Percentiles rank a stretch among this genome's conserved stretches.
Conservation (phyloP, 2,329 filamentous ascomycete genomes). For the Aspergillus aculeatus region DNA sequence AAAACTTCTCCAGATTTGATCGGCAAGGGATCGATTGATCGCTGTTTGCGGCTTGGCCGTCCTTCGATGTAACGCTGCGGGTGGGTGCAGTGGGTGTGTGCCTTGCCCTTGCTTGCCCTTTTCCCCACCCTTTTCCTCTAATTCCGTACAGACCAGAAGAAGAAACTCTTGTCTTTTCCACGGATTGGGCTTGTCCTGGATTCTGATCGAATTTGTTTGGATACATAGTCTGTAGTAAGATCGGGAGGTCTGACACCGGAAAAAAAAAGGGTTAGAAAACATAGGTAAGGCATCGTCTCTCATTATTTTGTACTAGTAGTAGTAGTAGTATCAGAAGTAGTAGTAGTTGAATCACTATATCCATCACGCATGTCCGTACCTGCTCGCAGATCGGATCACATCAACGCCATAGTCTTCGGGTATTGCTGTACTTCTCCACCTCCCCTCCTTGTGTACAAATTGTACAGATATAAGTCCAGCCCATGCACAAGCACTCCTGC, state of each 20-base stretch:
- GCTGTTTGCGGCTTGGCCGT: background rate
- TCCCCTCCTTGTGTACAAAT: background rate
- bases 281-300: background rate
- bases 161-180: background rate
- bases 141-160: too few relatives aligned
- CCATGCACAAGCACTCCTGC: background rate
- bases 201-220: too few relatives aligned
- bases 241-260: background rate
- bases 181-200: background rate
- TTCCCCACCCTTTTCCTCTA: background rate
- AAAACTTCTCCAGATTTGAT: background rate
- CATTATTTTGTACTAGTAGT: background rate
- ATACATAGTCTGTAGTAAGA: background rate
- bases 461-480: background rate
- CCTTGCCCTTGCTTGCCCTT: background rate
- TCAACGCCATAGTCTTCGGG: background rate
- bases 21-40: background rate
- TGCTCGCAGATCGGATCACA: too few relatives aligned
- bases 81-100: background rate
- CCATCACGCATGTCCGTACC: too few relatives aligned
- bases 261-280: background rate
- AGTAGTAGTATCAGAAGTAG: background rate
- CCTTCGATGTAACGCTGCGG: background rate
- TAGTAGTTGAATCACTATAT: background rate
- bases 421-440: background rate